These are phyloP conservation scores for Xylaria sp. DNA, from an alignment of 2,329 filamentous ascomycete genomes.

Conservation along the genomic window DNA sequence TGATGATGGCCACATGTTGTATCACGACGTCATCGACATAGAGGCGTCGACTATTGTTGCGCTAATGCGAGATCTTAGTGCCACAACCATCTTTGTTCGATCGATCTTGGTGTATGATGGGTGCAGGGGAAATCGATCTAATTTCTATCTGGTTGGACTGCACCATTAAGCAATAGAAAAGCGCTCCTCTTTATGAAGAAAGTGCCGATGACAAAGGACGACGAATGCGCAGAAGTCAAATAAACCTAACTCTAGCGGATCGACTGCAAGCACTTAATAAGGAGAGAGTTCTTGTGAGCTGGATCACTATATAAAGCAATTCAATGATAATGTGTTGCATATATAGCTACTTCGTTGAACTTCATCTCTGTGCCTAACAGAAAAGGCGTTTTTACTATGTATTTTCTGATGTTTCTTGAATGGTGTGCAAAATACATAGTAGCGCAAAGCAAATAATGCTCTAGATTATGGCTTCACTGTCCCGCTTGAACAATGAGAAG, in stretches of 20 bases:
- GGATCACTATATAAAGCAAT: no score
- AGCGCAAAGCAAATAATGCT: no score
- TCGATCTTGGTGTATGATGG: conserved; percentile 8
- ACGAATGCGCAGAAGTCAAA: neutral
- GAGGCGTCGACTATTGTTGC: conserved; percentile 6
- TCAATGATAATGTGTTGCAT: no score
- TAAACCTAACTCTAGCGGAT: neutral
- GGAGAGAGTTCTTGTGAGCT: no score
- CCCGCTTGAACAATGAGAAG: no score
- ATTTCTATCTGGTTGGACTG: neutral
- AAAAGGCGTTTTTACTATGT: no score
- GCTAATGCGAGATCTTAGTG: conserved; percentile 19
- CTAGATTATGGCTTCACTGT: no score
- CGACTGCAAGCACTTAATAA: neutral
- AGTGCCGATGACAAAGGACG: neutral
- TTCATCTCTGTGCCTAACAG: no score
- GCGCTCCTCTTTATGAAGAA: neutral
- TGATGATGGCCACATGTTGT: conserved; percentile 31
- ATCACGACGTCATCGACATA: conserved; percentile 37
- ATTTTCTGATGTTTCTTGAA: no score
- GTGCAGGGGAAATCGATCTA: neutral
- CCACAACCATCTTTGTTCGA: neutral
- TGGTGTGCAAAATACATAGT: no score
- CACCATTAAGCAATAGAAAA: no score
- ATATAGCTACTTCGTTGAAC: no score